phyloP scores from a whole-genome alignment of 306 rosid species.

The Cyamopsis tetragonoloba region DNA sequence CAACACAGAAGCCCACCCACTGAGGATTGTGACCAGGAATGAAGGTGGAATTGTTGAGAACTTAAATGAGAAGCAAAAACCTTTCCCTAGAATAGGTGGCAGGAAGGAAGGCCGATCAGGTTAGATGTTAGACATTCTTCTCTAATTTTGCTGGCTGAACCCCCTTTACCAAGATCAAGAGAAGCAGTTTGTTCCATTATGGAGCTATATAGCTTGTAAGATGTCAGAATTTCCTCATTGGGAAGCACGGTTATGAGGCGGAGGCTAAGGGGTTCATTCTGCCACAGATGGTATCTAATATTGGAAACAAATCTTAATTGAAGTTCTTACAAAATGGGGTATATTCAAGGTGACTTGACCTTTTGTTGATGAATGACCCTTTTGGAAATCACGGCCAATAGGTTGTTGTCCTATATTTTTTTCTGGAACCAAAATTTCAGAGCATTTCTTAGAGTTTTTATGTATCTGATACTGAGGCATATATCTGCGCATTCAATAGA shows the following conservation, averaged over 20 bases:
- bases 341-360: slow-evolving; percentile 26
- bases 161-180: slow-evolving; percentile 26
- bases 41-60: slow-evolving; percentile 33
- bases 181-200: slow-evolving; percentile 23
- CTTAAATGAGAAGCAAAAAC: slow-evolving; percentile 37
- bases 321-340: slow-evolving; percentile 24
- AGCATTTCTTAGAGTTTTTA: background rate
- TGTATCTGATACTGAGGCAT: slow-evolving; percentile 20
- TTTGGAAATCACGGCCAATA: slow-evolving; percentile 17
- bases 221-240: slow-evolving; percentile 14
- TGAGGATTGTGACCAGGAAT: slow-evolving; percentile 55
- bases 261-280: slow-evolving; percentile 24
- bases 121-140: slow-evolving; percentile 19
- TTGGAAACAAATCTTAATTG: slow-evolving; percentile 29
- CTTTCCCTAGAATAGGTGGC: slow-evolving; percentile 46
- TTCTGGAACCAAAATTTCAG: slow-evolving; percentile 5
- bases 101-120: slow-evolving; percentile 80
- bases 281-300: slow-evolving; percentile 30
- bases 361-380: slow-evolving; percentile 32
- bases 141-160: slow-evolving; percentile 29
- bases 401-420: background rate
- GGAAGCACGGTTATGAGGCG: slow-evolving; percentile 1
- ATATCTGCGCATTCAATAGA: slow-evolving; percentile 7
- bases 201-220: slow-evolving; percentile 30
- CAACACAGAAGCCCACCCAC: slow-evolving; percentile 96